phyloP scores from a whole-genome alignment of 2,329 filamentous ascomycete species.

The Incumbomyces delicatus region DNA sequence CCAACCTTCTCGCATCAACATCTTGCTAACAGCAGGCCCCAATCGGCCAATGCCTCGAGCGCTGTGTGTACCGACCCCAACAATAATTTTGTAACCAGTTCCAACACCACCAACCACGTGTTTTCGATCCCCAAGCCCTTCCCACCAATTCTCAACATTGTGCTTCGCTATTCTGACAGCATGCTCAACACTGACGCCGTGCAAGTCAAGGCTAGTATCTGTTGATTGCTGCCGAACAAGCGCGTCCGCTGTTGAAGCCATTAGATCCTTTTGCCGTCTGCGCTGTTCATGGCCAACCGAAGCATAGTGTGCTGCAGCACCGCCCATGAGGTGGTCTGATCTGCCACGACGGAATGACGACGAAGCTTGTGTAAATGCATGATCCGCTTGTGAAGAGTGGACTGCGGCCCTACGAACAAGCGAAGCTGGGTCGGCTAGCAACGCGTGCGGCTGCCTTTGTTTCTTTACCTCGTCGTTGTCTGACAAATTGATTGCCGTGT shows the following conservation, averaged over 20 bases:
- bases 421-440: slow-evolving; percentile 5
- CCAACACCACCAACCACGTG: slow-evolving; percentile 40
- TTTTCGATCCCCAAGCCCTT: slow-evolving; percentile 55
- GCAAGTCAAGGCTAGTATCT: slow-evolving; percentile 58
- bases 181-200: slow-evolving; percentile 72
- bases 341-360: slow-evolving; percentile 51
- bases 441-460: slow-evolving; percentile 2
- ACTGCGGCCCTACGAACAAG: slow-evolving; percentile 26
- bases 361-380: slow-evolving; percentile 49
- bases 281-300: slow-evolving; percentile 58
- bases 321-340: slow-evolving; percentile 64
- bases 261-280: slow-evolving; percentile 47
- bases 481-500: slow-evolving; percentile 30
- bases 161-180: slow-evolving; percentile 67
- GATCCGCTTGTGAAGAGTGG: slow-evolving; percentile 38
- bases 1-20: slow-evolving; percentile 72
- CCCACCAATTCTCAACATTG: slow-evolving; percentile 67
- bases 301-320: slow-evolving; percentile 66
- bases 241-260: slow-evolving; percentile 58
- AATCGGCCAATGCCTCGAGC: slow-evolving; percentile 64
- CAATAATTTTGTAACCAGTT: slow-evolving; percentile 63
- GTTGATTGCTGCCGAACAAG: slow-evolving; percentile 61
- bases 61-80: slow-evolving; percentile 70
- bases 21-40: slow-evolving; percentile 68
- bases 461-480: slow-evolving; percentile 15